Percentiles rank a stretch among this genome's conserved stretches.
Evolutionary conservation across 2,329 filamentous ascomycete genomes (phyloP).

Genomic region (Aspergillus phoenicis): DNA sequence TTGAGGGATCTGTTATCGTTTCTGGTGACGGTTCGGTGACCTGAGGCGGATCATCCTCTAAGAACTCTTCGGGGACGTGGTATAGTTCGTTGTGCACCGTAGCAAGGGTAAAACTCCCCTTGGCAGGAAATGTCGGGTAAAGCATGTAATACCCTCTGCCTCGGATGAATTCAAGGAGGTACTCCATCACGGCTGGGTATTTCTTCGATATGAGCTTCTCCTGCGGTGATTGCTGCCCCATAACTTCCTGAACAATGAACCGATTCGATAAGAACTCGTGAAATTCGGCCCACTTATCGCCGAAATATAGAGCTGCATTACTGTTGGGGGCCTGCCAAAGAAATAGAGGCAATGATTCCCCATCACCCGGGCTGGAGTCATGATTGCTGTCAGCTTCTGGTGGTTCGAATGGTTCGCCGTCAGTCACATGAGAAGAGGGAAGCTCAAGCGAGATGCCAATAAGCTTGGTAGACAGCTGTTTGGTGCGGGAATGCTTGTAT

Average conservation of each 20-base stretch:
- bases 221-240: constrained; percentile 17
- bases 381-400: constrained; percentile 37
- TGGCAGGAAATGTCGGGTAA: constrained; percentile 65
- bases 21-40: constrained; percentile 2
- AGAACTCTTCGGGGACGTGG: constrained; percentile 69
- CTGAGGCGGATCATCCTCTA: constrained; percentile 11
- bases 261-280: constrained; percentile 75
- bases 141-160: constrained; percentile 76
- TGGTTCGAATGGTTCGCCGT: constrained; percentile 56
- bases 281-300: constrained; percentile 82
- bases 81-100: constrained; percentile 77
- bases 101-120: constrained; percentile 60
- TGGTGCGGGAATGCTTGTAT: constrained; percentile 69
- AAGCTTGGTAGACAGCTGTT: constrained; percentile 56
- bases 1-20: constrained; percentile 19
- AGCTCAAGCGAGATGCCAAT: constrained; percentile 80
- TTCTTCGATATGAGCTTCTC: constrained; percentile 66
- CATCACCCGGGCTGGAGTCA: constrained; percentile 16
- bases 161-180: constrained; percentile 73
- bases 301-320: constrained; percentile 79
- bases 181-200: constrained; percentile 77
- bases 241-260: constrained; percentile 44
- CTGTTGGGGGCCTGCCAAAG: constrained; percentile 84
- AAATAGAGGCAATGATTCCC: constrained; percentile 59
- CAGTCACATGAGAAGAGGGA: constrained; percentile 61